Conservation (phyloP, 1,139 yeast genomes). For the Pichia sp. region DNA sequence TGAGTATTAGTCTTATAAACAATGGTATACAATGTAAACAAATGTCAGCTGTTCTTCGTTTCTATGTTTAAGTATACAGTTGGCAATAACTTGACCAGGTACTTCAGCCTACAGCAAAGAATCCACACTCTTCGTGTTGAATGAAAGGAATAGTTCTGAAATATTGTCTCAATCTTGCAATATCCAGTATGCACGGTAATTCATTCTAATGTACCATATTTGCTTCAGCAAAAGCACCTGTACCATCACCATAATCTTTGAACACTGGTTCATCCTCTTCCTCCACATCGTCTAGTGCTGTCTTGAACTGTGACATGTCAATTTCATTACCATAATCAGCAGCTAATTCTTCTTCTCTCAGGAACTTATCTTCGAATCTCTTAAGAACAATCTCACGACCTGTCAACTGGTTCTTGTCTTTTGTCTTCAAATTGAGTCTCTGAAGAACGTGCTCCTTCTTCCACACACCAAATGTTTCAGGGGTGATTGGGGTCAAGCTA, state of each 20-base stretch:
- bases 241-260: conserved; percentile 55
- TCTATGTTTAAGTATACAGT: too few relatives aligned
- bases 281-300: conserved; percentile 33
- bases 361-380: conserved; percentile 58
- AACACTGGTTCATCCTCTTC: conserved; percentile 34
- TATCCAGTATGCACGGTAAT: too few relatives aligned
- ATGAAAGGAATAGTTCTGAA: too few relatives aligned
- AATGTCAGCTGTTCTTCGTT: too few relatives aligned
- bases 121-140: conserved; percentile 17
- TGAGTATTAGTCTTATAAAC: too few relatives aligned
- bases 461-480: conserved; percentile 81
- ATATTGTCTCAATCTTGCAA: too few relatives aligned
- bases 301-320: conserved; percentile 62
- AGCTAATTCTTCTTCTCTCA: conserved; percentile 32
- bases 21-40: too few relatives aligned
- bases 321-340: conserved; percentile 60
- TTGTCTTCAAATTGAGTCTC: conserved; percentile 50
- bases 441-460: conserved; percentile 59
- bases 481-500: conserved; percentile 80
- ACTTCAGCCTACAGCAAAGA: conserved; percentile 10
- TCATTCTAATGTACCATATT: conserved; percentile 16
- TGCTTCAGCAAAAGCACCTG: conserved; percentile 29
- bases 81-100: too few relatives aligned
- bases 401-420: conserved; percentile 46
- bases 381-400: conserved; percentile 81